Conservation (phyloP, 441 rosid genomes). For the Raphanus hybrid region DNA sequence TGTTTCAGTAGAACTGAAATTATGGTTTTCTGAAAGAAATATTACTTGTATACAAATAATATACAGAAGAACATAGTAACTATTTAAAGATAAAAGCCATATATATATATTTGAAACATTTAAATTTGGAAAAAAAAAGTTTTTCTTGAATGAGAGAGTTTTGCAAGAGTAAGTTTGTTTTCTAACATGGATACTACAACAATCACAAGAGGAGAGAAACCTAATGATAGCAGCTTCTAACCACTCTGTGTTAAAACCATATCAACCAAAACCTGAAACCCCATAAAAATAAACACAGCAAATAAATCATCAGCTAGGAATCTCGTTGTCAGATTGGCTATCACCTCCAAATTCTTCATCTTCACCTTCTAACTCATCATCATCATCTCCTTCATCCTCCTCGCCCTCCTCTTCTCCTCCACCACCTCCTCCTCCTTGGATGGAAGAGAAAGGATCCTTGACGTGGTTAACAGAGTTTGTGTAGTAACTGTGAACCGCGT, state of each 20-base stretch:
- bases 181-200: conserved; percentile 41
- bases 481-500: conserved; percentile 42
- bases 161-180: conserved; percentile 22
- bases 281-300: conserved; percentile 19
- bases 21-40: no score
- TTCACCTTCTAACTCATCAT: conserved; percentile 18
- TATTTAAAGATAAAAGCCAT: no score
- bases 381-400: conserved; percentile 29
- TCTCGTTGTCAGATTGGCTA: conserved; percentile 54
- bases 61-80: no score
- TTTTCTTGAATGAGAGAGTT: conserved; percentile 32
- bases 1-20: no score
- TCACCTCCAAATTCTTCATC: conserved; percentile 57
- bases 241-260: conserved; percentile 32
- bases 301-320: conserved; percentile 47
- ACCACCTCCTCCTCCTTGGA: conserved; percentile 41
- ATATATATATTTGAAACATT: not conserved
- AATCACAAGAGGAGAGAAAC: conserved; percentile 34
- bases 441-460: conserved; percentile 34
- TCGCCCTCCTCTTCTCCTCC: conserved; percentile 44
- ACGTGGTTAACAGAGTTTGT: conserved; percentile 30
- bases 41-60: no score
- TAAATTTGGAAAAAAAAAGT: conserved; percentile 1
- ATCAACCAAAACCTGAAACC: conserved; percentile 36
- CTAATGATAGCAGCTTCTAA: conserved; percentile 36